Base-by-base conservation (phyloP, 2,329 filamentous ascomycete species). In the Fusarium sp. region DNA sequence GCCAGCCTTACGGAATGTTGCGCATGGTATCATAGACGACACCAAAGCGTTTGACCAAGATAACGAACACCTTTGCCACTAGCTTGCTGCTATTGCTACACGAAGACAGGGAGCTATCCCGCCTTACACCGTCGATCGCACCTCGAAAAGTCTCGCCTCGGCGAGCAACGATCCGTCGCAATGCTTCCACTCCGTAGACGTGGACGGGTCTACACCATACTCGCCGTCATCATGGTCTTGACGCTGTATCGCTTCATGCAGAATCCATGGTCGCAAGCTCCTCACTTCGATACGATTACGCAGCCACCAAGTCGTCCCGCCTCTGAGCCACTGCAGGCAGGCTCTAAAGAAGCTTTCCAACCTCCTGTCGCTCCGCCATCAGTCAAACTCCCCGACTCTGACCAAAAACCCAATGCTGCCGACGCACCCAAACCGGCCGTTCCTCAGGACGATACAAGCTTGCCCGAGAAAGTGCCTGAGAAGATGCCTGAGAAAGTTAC, bases 121-220 rank as follows among this genome's bases (percentile, higher is more conserved):
- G n/a, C 40, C 15, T 39, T 6, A 28, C n/a, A 22, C 26, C 28
- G 13, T 53, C 45, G 42, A 62, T 24, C 43, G 25, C 53, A 26
- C 22, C 19, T 25, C 38, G 38, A 44, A 53, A 64, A 71, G 67
- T 45, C 68, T 72, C 67, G 66, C 67, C 40, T 54, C 50, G 61
- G 67, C 69, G 70, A 72, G 66, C 64, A 45, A 58, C 61, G 45
- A 59, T 44, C 47, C 39, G 42, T 54, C 48, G 57, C 38, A 65
- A 74, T 70, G 68, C 87, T 89, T 82, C 74, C 85, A 11, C 62
- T 65, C 55, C 84, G 88, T 47, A 80, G 88, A 68, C 80, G 87
- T 72, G 88, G 88, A 70, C 83, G 88, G 57, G 78, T 87, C 54
- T 87, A 88, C 60, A 73, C 86, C 31, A 72, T 86, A 59, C 82